Evolutionary conservation across 1,139 yeast species (phyloP).

Genomic region (Wickerhamiella pararugosa): DNA sequence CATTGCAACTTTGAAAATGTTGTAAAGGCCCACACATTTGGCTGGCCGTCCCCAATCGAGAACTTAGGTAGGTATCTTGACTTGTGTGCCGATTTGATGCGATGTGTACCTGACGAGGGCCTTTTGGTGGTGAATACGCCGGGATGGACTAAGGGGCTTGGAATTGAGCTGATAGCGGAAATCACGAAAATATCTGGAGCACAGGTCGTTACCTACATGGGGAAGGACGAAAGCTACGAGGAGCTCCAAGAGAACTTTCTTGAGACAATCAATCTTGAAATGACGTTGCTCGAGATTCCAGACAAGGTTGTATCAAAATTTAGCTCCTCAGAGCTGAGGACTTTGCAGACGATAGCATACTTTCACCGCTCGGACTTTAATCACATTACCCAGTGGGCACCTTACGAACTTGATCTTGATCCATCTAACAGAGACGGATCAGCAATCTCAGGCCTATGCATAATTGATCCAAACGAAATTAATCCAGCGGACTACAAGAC

Average conservation of each 20-base stretch:
- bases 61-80: conserved; percentile 44
- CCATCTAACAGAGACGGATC: conserved; percentile 5
- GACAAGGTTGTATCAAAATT: conserved; percentile 7
- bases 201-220: conserved; percentile 38
- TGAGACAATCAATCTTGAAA: conserved; percentile 1
- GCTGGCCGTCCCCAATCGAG: conserved; percentile 59
- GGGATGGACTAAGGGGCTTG: conserved; percentile 90
- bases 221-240: conserved; percentile 21
- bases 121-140: conserved; percentile 65
- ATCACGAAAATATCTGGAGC: conserved; percentile 39
- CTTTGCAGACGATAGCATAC: conserved; percentile 23
- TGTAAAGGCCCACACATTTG: conserved; percentile 38
- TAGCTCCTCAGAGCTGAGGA: conserved; percentile 23
- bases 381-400: conserved; percentile 21
- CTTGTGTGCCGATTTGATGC: conserved; percentile 32
- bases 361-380: conserved; percentile 18
- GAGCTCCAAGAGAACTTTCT: conserved; percentile 9
- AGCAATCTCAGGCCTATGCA: conserved; percentile 17
- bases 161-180: conserved; percentile 45
- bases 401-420: conserved; percentile 17
- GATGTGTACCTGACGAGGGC: conserved; percentile 24
- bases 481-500: conserved; percentile 16
- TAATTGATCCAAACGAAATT: conserved; percentile 21
- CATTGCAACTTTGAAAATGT: conserved; percentile 20
- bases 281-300: not conserved